A percentile compares a stretch with the other conserved stretches of the same genome.
Conservation (phyloP, 2,329 filamentous ascomycete species). For the Cladosporium halotolerans region DNA sequence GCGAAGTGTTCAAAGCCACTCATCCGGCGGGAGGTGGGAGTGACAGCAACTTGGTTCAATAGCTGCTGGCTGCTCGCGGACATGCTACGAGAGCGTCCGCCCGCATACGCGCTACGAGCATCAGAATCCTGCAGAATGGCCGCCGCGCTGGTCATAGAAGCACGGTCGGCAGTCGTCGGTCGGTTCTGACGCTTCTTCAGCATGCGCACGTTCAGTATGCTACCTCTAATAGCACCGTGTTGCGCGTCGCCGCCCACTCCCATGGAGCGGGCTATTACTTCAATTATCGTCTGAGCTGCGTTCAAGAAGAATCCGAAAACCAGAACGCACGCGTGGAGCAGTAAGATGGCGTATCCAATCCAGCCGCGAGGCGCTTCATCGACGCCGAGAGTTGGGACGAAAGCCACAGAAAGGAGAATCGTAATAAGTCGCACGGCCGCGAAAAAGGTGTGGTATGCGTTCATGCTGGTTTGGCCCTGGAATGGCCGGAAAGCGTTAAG, state of each 20-base stretch:
- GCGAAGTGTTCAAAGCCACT: conserved; percentile 51
- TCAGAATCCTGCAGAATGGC: conserved; percentile 57
- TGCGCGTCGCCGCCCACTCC: conserved; percentile 63
- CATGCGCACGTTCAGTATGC: conserved; percentile 62
- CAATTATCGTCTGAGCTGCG: conserved; percentile 80
- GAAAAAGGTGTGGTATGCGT: conserved; percentile 86
- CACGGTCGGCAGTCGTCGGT: conserved; percentile 43
- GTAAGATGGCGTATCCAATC: conserved; percentile 87
- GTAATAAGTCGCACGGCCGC: conserved; percentile 69
- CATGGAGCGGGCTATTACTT: conserved; percentile 74
- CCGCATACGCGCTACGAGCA: conserved; percentile 17
- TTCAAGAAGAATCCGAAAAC: conserved; percentile 92
- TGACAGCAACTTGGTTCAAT: conserved; percentile 40
- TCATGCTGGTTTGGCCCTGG: conserved; percentile 90
- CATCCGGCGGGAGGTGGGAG: conserved; percentile 30
- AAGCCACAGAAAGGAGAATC: conserved; percentile 51
- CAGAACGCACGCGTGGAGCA: conserved; percentile 78
- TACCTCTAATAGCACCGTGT: conserved; percentile 56
- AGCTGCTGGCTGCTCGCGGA: conserved; percentile 59
- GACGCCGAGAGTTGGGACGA: conserved; percentile 76
- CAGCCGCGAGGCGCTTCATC: conserved; percentile 77
- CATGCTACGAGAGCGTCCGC: conserved; percentile 50
- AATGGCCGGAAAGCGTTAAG: conserved; percentile 87
- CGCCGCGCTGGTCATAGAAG: conserved; percentile 75
- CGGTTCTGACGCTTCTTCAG: conserved; percentile 27